Conservation (phyloP, 495 filamentous ascomycete species). For the Lophiotrema nucula region DNA sequence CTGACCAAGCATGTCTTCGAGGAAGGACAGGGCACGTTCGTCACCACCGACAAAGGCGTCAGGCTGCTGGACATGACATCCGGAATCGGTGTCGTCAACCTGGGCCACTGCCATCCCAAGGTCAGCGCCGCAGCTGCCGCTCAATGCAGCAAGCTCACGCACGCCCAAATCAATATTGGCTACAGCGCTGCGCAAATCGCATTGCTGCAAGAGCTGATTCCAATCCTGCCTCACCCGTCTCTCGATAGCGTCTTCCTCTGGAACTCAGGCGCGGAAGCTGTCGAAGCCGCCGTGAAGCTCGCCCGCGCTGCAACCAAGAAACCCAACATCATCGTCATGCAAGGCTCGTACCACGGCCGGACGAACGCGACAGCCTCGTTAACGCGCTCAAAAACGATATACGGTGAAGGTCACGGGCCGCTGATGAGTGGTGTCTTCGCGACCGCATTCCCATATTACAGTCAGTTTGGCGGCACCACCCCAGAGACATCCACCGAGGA, state of each 20-base stretch:
- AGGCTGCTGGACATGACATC: neutral
- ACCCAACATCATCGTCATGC: neutral
- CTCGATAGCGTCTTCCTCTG: neutral
- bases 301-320: neutral
- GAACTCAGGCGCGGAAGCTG: neutral
- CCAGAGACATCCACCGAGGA: neutral
- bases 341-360: neutral
- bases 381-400: neutral
- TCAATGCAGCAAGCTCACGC: neutral
- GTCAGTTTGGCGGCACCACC: neutral
- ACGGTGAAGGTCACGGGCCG: neutral
- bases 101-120: neutral
- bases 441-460: neutral
- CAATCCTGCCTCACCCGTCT: neutral
- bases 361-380: neutral
- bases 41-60: neutral
- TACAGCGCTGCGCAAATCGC: neutral
- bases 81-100: neutral
- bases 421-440: neutral
- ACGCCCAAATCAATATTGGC: neutral
- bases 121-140: neutral
- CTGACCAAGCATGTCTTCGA: neutral
- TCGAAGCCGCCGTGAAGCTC: neutral
- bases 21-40: neutral
- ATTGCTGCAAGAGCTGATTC: neutral